These are phyloP conservation scores for Choanephora cucurbitarum DNA, from an alignment of 371 early-diverging fungal genomes.

Conservation along the genomic window DNA sequence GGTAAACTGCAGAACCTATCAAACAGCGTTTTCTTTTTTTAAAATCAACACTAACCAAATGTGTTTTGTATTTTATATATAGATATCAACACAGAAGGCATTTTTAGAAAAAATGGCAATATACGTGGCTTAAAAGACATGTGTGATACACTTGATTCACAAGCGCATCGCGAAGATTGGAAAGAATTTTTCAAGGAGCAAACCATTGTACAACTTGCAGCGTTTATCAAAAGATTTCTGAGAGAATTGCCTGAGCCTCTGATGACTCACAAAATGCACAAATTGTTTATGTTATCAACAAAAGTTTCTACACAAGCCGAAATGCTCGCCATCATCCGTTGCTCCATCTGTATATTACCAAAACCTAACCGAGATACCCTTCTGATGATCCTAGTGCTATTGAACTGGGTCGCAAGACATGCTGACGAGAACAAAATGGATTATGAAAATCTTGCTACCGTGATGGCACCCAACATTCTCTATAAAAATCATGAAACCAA, in stretches of 20 bases:
- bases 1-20: too few species aligned
- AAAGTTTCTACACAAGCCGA: slow-evolving; percentile 15
- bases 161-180: slow-evolving; percentile 11
- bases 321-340: slow-evolving; percentile 66
- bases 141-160: slow-evolving; percentile 71
- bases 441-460: slow-evolving; percentile 83
- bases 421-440: slow-evolving; percentile 87
- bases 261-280: slow-evolving; percentile 82
- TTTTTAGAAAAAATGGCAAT: slow-evolving; percentile 97
- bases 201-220: slow-evolving; percentile 84
- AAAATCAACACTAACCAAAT: too few species aligned
- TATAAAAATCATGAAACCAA: slow-evolving; percentile 53
- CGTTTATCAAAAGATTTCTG: slow-evolving; percentile 89
- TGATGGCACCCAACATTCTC: slow-evolving; percentile 93
- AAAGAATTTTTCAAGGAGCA: slow-evolving; percentile 57
- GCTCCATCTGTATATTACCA: slow-evolving; percentile 81
- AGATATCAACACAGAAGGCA: slow-evolving; percentile 90
- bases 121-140: slow-evolving; percentile 83
- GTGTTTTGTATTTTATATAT: too few species aligned
- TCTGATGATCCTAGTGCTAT: slow-evolving; percentile 76
- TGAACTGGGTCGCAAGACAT: slow-evolving; percentile 78
- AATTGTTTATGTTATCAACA: slow-evolving; percentile 63
- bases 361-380: slow-evolving; percentile 88
- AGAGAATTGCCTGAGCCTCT: slow-evolving; percentile 94
- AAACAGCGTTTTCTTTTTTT: too few species aligned